Base-by-base conservation (phyloP, 1,284 basidiomycete genomes). In the Fistulina hepatica region DNA sequence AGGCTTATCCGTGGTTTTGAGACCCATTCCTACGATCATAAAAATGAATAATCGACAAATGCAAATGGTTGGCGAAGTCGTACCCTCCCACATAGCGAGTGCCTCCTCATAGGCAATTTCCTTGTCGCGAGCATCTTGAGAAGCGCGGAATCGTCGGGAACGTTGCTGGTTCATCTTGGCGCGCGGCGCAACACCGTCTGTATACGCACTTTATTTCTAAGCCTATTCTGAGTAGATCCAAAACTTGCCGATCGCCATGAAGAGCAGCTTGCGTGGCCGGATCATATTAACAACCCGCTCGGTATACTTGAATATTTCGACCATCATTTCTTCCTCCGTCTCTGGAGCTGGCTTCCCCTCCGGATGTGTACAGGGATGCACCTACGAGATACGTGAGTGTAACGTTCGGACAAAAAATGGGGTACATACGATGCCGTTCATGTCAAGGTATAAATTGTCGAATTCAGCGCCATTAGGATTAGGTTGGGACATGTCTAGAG, bases 111-210 rank as follows among this genome's bases (percentile, higher is more conserved):
- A 73, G 43, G 89, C 88, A 46, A 89, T 77, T 44, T 90, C 90
- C 61, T 97, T 94, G 36, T 95, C 88, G 46, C 85, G 81, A 0
- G 94, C 93, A 58, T 99, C 95, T 55, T 93, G 90, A 2, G 92
- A 80, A 12, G 93, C 77, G 40, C 95, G 77, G 66, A 98, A 98
- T 46, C 94, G 86, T 52, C 95, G 76, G 15, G 90, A 92, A 11
- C 94, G 85, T 58, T 97, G 93, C 56, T 97, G 95, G 57, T 97
- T 97, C 94, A 98, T 98, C 66, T 98, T 98, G 22, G 94, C 94
- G 50, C 94, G 81, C 16, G 94, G 94, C 8, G 94, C 94, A 24
- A 98, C 95, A 43, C 94, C 95, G 56, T 98, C 90, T 91, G 44
- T 13, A 21, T 37, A 17, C 33, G 10, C 41, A 26, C 25, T 25